phyloP scores from a whole-genome alignment of 805 yeast species.

The Barnettozyma californica region DNA sequence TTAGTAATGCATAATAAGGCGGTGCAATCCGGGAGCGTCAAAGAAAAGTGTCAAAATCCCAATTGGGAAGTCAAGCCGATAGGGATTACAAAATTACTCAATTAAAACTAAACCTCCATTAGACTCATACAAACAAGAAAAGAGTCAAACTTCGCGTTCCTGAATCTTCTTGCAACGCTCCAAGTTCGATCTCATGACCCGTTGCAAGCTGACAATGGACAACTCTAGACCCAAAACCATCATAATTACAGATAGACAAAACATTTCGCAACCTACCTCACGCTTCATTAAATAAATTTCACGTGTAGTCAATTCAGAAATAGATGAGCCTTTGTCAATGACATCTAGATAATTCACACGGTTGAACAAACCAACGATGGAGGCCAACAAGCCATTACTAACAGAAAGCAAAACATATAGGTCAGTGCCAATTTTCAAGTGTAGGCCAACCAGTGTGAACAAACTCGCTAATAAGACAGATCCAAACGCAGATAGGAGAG shows the following conservation, averaged over 20 bases:
- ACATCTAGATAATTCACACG: neutral
- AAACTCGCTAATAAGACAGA: constrained; percentile 7
- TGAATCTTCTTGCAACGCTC: neutral
- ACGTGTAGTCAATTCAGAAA: neutral
- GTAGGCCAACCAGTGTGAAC: constrained; percentile 1
- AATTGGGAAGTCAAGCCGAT: constrained; percentile 4
- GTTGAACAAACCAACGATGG: constrained; percentile 4
- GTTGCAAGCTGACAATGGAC: constrained; percentile 2
- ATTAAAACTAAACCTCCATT: neutral
- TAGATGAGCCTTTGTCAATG: neutral
- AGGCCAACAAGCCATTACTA: constrained; percentile 4
- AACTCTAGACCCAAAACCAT: constrained; percentile 3
- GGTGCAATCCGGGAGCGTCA: neutral
- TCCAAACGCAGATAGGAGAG: neutral
- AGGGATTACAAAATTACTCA: neutral
- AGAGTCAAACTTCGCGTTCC: neutral
- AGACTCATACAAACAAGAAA: neutral
- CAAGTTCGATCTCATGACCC: constrained; percentile 1
- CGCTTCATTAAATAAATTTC: constrained; percentile 3
- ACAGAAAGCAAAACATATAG: neutral
- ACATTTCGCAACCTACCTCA: constrained; percentile 3
- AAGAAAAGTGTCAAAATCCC: neutral
- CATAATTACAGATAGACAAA: constrained; percentile 1
- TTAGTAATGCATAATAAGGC: neutral
- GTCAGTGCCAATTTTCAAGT: neutral